Evolutionary conservation across 805 yeast species (phyloP).

Genomic region (Wickerhamomyces canadensis): DNA sequence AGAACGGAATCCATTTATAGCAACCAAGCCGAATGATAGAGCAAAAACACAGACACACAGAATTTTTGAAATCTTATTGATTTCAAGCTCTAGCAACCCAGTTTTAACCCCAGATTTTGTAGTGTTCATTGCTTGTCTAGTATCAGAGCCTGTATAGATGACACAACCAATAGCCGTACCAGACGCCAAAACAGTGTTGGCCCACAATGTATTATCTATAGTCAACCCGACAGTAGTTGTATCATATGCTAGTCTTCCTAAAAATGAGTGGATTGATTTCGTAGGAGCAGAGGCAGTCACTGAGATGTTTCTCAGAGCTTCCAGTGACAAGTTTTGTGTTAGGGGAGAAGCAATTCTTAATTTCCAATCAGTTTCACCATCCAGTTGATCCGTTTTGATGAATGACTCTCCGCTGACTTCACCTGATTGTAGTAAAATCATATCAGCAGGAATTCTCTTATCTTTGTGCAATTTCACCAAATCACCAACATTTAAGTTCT

Average conservation of each 20-base stretch:
- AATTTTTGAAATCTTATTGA: conserved; percentile 81
- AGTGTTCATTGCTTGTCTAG: conserved; percentile 93
- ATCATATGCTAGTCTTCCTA: conserved; percentile 65
- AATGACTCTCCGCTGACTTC: conserved; percentile 84
- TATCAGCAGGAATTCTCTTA: conserved; percentile 89
- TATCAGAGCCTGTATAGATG: conserved; percentile 86
- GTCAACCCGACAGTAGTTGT: conserved; percentile 58
- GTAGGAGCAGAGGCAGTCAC: conserved; percentile 78
- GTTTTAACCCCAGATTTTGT: conserved; percentile 81
- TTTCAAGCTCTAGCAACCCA: conserved; percentile 86
- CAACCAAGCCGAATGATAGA: conserved; percentile 71
- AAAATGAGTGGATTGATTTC: conserved; percentile 74
- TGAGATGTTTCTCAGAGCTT: conserved; percentile 46
- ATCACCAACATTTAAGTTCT: conserved; percentile 80
- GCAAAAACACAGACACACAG: conserved; percentile 82
- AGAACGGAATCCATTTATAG: conserved; percentile 64
- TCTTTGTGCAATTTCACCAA: conserved; percentile 74
- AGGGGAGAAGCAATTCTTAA: conserved; percentile 69
- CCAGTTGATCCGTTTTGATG: conserved; percentile 94
- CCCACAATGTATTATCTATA: conserved; percentile 95
- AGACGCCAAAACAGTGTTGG: conserved; percentile 93
- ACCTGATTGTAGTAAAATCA: conserved; percentile 76
- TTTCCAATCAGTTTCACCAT: conserved; percentile 99
- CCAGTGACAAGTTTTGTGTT: conserved; percentile 58
- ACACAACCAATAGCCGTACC: conserved; percentile 88